These are phyloP conservation scores for Conticribra guillardii DNA, from an alignment of 108 stramenopile genomes.

Conservation along the genomic window DNA sequence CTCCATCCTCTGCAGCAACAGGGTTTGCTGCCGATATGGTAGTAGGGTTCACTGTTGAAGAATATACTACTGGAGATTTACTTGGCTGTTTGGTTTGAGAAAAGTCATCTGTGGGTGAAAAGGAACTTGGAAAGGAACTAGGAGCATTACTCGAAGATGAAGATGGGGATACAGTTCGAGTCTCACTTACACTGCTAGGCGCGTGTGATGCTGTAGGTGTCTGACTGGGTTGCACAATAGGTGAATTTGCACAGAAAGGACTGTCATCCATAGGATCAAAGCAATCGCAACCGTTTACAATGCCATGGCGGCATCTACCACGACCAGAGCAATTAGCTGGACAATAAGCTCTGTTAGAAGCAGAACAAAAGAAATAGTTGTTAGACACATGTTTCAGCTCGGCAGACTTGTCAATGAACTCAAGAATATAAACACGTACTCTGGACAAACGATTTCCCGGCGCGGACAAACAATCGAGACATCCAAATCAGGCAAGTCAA, in stretches of 20 bases:
- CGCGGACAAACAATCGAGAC: slow-evolving; percentile 28
- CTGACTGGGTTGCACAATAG: slow-evolving; percentile 6
- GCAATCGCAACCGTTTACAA: slow-evolving; percentile 32
- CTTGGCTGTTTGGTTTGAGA: no score
- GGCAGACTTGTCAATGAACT: background rate
- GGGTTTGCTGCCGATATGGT: no score
- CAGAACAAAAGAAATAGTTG: background rate
- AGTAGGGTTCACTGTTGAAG: no score
- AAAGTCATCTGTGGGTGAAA: no score
- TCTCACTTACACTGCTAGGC: background rate
- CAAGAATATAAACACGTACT: slow-evolving; percentile 9
- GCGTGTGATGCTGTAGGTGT: background rate
- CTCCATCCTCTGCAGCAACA: no score
- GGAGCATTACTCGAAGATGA: background rate
- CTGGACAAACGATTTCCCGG: slow-evolving; percentile 25
- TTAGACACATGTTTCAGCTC: no score
- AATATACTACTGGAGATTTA: no score
- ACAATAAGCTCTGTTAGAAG: slow-evolving; percentile 13
- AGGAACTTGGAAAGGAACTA: background rate
- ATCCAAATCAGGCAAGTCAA: slow-evolving; percentile 11
- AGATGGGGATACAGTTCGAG: background rate
- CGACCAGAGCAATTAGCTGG: slow-evolving; percentile 42
- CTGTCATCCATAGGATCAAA: slow-evolving; percentile 21
- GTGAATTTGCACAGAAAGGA: slow-evolving; percentile 27
- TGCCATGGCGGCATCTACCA: slow-evolving; percentile 18